A percentile compares a stretch with the other conserved stretches of the same genome.
Evolutionary conservation across 257 asterid genomes (phyloP).

Genomic region (Gynochthodes officinalis): DNA sequence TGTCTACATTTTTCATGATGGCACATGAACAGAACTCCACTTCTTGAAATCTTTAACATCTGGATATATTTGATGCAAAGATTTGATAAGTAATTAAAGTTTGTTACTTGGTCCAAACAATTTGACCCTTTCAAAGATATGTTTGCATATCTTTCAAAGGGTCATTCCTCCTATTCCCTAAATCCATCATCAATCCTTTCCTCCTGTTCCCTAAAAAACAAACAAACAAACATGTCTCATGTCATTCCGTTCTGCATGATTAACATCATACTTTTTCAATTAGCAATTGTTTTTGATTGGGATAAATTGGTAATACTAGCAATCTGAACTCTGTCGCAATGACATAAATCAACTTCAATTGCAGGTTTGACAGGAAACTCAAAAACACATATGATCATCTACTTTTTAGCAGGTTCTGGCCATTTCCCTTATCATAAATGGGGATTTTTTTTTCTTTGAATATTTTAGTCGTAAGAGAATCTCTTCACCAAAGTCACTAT

Average conservation of each 20-base stretch:
- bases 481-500: background rate
- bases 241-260: background rate
- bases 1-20: background rate
- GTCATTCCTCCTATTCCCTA: too few species aligned
- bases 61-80: background rate
- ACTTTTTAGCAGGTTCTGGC: conserved; percentile 84
- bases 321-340: background rate
- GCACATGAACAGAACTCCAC: background rate
- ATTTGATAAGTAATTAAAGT: background rate
- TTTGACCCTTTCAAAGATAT: background rate
- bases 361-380: conserved; percentile 97
- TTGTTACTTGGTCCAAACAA: background rate
- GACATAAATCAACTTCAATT: conserved; percentile 19
- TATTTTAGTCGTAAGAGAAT: background rate
- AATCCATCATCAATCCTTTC: background rate
- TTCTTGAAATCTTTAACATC: background rate
- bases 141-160: too few species aligned
- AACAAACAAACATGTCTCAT: background rate
- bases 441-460: background rate
- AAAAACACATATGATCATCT: conserved; percentile 86
- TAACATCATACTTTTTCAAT: background rate
- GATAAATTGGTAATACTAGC: background rate
- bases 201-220: background rate
- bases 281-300: too few species aligned
- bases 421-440: background rate